These are phyloP conservation scores for Akanthomyces muscarius DNA, from an alignment of 2,329 filamentous ascomycete genomes.

Conservation along the genomic window DNA sequence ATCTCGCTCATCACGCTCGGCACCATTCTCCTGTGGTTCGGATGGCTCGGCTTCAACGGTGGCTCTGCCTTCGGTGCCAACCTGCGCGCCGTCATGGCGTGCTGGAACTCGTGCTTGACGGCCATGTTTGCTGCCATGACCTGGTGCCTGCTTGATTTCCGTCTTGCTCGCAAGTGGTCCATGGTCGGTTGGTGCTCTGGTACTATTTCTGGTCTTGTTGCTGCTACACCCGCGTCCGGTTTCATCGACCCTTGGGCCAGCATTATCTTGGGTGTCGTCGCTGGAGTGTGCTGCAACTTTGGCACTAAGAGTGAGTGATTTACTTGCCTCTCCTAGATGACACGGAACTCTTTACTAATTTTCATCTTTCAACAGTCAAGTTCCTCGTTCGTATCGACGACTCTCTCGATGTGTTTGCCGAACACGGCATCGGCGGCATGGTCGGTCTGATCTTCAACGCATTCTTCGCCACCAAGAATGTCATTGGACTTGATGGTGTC, in stretches of 20 bases:
- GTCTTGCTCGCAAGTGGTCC: constrained; percentile 89
- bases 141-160: constrained; percentile 95
- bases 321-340: neutral
- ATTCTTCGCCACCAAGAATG: constrained; percentile 64
- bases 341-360: too few relatives aligned
- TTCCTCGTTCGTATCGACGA: constrained; percentile 63
- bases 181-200: constrained; percentile 72
- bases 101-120: constrained; percentile 95
- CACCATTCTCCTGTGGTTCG: constrained; percentile 95
- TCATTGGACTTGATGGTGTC: constrained; percentile 72
- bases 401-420: constrained; percentile 67
- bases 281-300: constrained; percentile 66
- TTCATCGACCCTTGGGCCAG: constrained; percentile 66
- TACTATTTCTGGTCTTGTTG: constrained; percentile 66
- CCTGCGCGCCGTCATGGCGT: constrained; percentile 89
- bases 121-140: constrained; percentile 89
- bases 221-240: constrained; percentile 65
- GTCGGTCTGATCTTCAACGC: constrained; percentile 70
- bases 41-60: constrained; percentile 98
- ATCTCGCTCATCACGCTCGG: constrained; percentile 95
- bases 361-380: constrained; percentile 41
- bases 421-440: constrained; percentile 66
- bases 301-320: constrained; percentile 50
- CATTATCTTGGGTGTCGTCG: constrained; percentile 61
- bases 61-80: constrained; percentile 93